Base-by-base conservation (phyloP, 192 early-diverging fungal species). In the Backusella circina region DNA sequence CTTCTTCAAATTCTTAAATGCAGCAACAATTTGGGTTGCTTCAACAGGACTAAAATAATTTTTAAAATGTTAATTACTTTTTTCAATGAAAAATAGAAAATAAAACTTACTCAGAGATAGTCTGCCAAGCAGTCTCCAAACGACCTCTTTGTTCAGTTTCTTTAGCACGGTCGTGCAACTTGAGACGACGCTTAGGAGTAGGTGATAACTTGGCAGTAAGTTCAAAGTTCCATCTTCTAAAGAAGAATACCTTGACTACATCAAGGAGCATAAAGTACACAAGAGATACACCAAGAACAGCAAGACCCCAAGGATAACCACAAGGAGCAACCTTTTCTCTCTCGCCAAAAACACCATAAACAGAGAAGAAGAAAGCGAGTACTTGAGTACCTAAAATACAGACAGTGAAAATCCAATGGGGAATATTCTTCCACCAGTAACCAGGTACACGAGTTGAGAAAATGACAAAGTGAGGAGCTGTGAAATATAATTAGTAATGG, bases 151-250 rank as follows among this genome's bases (percentile, higher is more conserved):
- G 71, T 5, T 78, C 47, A n/a, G 71, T 39, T 41, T 84, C 80
- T 70, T 78, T 80, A 47, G 79, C 81, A 68, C 83, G 84, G 4
- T 73, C 73, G 30, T 57, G 75, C 72, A 94, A 78, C 80, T 91
- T 89, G 9, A 73, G 83, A 10, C 80, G 79, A 70, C 92, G 91
- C 6, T 69, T 70, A 21, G 75, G 76, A 2, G 90, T 88, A 7
- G 95, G 95, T 85, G 87, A 91, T 70, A 96, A 78, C 67, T 82
- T 91, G 77, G 93, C 95, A 8, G 93, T 94, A 33, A 96, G 82
- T 79, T 94, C 93, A 82, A 94, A 96, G 70, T 87, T 90, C 95
- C 95, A 96, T 73, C 84, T 72, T 50, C 88, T 85, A 86, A 95
- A 89, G 6, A 91, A 72, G 41, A 82, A 82, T 15, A 95, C 93